Evolutionary conservation across 1,139 yeast genomes (phyloP).

Genomic region (Yamadazyma sp.): DNA sequence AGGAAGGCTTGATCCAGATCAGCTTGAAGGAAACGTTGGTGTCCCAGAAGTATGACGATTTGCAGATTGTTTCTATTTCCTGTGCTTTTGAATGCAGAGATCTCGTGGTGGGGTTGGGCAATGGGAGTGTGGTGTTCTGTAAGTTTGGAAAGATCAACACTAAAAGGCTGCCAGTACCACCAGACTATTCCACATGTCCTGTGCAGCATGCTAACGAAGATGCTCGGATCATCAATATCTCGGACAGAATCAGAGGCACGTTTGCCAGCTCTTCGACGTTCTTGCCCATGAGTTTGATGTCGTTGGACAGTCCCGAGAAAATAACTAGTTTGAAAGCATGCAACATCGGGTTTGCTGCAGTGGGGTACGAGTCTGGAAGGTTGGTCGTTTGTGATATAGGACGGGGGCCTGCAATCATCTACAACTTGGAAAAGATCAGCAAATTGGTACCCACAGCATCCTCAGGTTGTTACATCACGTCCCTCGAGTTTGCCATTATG

Average conservation of each 20-base stretch:
- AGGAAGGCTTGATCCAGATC: conserved; percentile 40
- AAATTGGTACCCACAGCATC: conserved; percentile 40
- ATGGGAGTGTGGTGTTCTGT: conserved; percentile 77
- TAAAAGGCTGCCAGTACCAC: conserved; percentile 15
- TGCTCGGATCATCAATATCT: conserved; percentile 34
- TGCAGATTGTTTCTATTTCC: conserved; percentile 59
- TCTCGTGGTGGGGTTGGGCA: conserved; percentile 63
- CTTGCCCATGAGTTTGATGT: conserved; percentile 58
- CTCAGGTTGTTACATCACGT: conserved; percentile 48
- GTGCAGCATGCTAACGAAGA: conserved; percentile 36
- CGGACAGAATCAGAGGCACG: conserved; percentile 32
- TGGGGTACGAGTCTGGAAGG: conserved; percentile 77
- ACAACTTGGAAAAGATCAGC: conserved; percentile 45
- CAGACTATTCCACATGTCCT: conserved; percentile 31
- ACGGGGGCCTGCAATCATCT: conserved; percentile 81
- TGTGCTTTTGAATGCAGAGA: conserved; percentile 81
- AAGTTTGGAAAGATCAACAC: conserved; percentile 54
- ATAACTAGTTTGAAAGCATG: conserved; percentile 68
- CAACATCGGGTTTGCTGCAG: conserved; percentile 80
- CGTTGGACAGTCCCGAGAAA: conserved; percentile 35
- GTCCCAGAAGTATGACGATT: conserved; percentile 25
- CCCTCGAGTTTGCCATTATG: conserved; percentile 72
- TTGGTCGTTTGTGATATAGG: conserved; percentile 71
- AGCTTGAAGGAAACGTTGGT: conserved; percentile 37
- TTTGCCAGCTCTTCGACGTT: conserved; percentile 44